Conservation (phyloP, 371 early-diverging fungal genomes). For the Dichotomocladium elegans region DNA sequence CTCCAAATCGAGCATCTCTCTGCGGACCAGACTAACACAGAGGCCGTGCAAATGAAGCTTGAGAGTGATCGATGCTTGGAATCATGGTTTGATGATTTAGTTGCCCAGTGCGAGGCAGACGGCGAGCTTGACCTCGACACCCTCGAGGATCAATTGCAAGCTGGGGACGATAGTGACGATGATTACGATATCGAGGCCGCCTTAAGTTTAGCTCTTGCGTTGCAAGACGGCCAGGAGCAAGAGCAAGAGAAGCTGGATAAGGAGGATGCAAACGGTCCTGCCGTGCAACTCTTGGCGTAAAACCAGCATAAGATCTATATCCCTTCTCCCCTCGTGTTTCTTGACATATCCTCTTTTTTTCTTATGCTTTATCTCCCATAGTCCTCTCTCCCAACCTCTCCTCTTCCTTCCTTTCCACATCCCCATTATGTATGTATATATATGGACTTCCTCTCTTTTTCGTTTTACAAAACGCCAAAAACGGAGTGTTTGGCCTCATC, state of each 20-base stretch:
- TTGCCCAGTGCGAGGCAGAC: slow-evolving; percentile 40
- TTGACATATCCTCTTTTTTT: background rate
- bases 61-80: slow-evolving; percentile 40
- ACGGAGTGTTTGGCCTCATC: too few species aligned
- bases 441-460: too few species aligned
- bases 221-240: slow-evolving; percentile 1
- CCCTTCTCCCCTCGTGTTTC: background rate
- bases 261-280: background rate
- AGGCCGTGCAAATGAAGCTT: slow-evolving; percentile 31
- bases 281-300: slow-evolving; percentile 3
- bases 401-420: background rate
- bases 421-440: too few species aligned
- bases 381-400: background rate
- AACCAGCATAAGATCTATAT: background rate
- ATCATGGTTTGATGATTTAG: slow-evolving; percentile 43
- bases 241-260: slow-evolving; percentile 5
- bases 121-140: slow-evolving; percentile 23
- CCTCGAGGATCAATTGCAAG: slow-evolving; percentile 15
- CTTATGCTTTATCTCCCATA: background rate
- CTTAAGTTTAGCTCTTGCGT: slow-evolving; percentile 7
- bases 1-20: slow-evolving; percentile 37
- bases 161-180: background rate
- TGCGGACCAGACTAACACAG: slow-evolving; percentile 28
- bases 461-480: too few species aligned
- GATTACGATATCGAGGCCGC: slow-evolving; percentile 25